Evolutionary conservation across 1,139 yeast species (phyloP).

Genomic region (Insectozyma bohioensis): DNA sequence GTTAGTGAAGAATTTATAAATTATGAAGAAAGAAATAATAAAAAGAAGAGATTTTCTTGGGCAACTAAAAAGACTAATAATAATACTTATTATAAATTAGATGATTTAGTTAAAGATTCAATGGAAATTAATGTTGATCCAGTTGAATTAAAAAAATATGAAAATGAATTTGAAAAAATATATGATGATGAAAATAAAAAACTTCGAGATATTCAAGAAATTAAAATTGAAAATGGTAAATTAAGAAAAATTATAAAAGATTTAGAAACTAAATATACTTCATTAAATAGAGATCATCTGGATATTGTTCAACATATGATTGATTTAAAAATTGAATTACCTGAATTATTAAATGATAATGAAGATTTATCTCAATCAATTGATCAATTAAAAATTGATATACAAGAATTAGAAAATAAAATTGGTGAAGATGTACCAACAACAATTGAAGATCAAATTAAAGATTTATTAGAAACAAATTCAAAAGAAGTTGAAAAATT

Average conservation of each 20-base stretch:
- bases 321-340: constrained; percentile 39
- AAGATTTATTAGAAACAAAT: constrained; percentile 46
- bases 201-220: constrained; percentile 64
- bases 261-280: constrained; percentile 68
- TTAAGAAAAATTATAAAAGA: constrained; percentile 72
- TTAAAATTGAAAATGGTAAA: constrained; percentile 67
- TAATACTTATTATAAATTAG: constrained; percentile 56
- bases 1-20: constrained; percentile 41
- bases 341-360: constrained; percentile 68
- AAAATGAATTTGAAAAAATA: constrained; percentile 72
- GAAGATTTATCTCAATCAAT: constrained; percentile 70
- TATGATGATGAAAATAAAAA: constrained; percentile 68
- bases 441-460: constrained; percentile 47
- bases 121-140: constrained; percentile 73
- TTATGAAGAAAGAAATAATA: constrained; percentile 6
- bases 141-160: constrained; percentile 64
- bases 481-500: constrained; percentile 61
- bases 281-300: constrained; percentile 74
- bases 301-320: constrained; percentile 44
- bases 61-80: constrained; percentile 5
- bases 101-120: constrained; percentile 78
- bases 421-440: constrained; percentile 26
- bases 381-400: constrained; percentile 51
- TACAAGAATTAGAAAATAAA: constrained; percentile 50
- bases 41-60: constrained; percentile 19